A percentile compares a stretch with the other conserved stretches of the same genome.
phyloP scores from a whole-genome alignment of 176 grass and related monocot genomes.

The Cenchrus purpureus region DNA sequence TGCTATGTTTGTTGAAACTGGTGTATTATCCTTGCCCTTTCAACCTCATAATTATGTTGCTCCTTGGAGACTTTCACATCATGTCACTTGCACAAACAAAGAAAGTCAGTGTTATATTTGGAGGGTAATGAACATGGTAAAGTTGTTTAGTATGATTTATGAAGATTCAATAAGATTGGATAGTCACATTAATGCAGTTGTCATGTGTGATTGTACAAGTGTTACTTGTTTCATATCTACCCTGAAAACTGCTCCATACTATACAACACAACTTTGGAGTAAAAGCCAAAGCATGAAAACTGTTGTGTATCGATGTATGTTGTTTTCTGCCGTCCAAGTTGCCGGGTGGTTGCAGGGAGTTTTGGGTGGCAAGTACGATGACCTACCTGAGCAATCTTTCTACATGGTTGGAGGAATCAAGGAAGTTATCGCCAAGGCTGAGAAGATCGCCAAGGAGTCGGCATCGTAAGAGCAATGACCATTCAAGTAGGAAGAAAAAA shows the following conservation, averaged over 20 bases:
- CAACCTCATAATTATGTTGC: not conserved
- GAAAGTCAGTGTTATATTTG: not conserved
- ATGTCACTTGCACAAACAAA: not conserved
- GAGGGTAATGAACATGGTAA: not conserved
- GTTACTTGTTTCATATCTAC: too few relatives aligned
- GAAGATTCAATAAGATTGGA: not conserved
- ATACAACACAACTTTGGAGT: too few relatives aligned
- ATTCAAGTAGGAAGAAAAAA: not conserved
- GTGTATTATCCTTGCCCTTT: not conserved
- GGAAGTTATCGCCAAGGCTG: constrained; percentile 89
- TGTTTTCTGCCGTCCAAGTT: not conserved
- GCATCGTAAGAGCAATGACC: constrained; percentile 42
- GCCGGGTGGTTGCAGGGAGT: constrained; percentile 51
- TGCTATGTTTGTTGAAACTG: not conserved
- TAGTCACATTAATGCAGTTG: not conserved
- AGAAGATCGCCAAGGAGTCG: constrained; percentile 81
- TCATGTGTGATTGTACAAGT: too few relatives aligned
- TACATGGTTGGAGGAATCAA: constrained; percentile 96
- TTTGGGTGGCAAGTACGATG: constrained; percentile 94
- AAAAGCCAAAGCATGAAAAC: not conserved
- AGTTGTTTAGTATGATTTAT: too few relatives aligned
- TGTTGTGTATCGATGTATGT: not conserved
- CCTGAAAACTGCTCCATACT: too few relatives aligned
- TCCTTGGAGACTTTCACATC: not conserved
- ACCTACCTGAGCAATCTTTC: constrained; percentile 86